Evolutionary conservation across 495 filamentous ascomycete genomes (phyloP), one percentile per base, ranked within the genome.

Genomic region (Podospora comata): DNA sequence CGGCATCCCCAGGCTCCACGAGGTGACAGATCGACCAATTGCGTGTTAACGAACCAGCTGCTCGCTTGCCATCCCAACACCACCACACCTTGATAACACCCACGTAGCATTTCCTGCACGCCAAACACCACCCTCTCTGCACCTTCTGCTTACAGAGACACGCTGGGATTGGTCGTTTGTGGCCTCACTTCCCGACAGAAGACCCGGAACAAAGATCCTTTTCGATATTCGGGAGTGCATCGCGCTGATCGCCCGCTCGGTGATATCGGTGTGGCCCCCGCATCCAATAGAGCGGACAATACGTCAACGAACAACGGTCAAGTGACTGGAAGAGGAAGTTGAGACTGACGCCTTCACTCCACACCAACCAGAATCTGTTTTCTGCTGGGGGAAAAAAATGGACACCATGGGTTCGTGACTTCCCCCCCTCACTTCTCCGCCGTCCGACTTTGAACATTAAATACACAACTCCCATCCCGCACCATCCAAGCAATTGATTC

Each of bases 111-210:
- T 66, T 59, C 65, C 55, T 28, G 63, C 34, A 39, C 34, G 34
- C 34, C 5, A 39, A 39, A 39, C 34, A 39, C 34, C 39, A 48
- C 39, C 15, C 39, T 48, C 39, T 13, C 39, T 48, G 39, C 39
- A 48, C 5, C 9, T 11, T 48, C 13, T 48, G 39, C 39, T 48
- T 48, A 57, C 65, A n/a, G 58, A 56, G 55, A 26, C 32, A 18
- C 53, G 16, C n/a, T 57, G 68, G 30, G 60, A 65, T 67, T 65
- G 68, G 68, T n/a, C 34, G 13, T 64, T 27, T 9, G 26, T 7
- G 16, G 7, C 27, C 7, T 48, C 15, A 48, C 39, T 13, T 5
- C 39, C 9, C 39, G 39, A 48, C 5, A 48, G 39, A 48, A 48
- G 9, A 11, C 15, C 39, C 9, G 39, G 39, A 16, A 48, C 7